Percentiles rank a stretch among this genome's conserved stretches.
phyloP scores from a whole-genome alignment of 129 eudicot genomes.

The Chrysanthemum seticuspe region DNA sequence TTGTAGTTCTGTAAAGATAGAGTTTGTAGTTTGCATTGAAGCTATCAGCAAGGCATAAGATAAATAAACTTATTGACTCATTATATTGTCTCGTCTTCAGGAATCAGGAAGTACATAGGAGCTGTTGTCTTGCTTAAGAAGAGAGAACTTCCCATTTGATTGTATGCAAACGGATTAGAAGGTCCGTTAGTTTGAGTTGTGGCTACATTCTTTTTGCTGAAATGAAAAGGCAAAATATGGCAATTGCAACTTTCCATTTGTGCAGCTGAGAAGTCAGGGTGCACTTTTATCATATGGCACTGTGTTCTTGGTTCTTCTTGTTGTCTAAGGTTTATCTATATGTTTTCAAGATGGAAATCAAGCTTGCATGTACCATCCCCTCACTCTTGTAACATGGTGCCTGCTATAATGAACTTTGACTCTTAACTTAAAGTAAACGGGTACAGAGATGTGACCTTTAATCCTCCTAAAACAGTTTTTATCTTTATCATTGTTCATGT shows the following conservation, averaged over 20 bases:
- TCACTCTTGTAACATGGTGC: too few species aligned
- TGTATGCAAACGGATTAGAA: background rate
- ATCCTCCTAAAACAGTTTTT: too few species aligned
- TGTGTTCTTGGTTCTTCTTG: background rate
- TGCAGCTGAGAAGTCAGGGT: background rate
- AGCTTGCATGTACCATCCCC: too few species aligned
- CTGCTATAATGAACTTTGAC: too few species aligned
- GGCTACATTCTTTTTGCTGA: conserved; percentile 17
- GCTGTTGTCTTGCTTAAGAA: conserved; percentile 5
- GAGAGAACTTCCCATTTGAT: background rate
- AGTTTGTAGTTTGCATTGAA: background rate
- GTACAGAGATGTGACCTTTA: too few species aligned
- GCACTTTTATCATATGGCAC: background rate
- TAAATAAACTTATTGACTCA: background rate
- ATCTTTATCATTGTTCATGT: too few species aligned
- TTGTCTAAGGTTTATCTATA: background rate
- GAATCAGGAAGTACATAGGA: conserved; percentile 24
- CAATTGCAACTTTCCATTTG: background rate
- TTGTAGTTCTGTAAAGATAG: background rate
- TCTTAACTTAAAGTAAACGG: too few species aligned
- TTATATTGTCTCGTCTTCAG: conserved; percentile 15
- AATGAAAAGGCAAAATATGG: conserved; percentile 5
- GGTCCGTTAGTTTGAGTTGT: background rate
- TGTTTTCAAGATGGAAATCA: too few species aligned
- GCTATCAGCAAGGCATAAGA: background rate